Evolutionary conservation across 2,329 filamentous ascomycete species (phyloP), one percentile per base, ranked within the genome.

Genomic region (Rutstroemia sp.): DNA sequence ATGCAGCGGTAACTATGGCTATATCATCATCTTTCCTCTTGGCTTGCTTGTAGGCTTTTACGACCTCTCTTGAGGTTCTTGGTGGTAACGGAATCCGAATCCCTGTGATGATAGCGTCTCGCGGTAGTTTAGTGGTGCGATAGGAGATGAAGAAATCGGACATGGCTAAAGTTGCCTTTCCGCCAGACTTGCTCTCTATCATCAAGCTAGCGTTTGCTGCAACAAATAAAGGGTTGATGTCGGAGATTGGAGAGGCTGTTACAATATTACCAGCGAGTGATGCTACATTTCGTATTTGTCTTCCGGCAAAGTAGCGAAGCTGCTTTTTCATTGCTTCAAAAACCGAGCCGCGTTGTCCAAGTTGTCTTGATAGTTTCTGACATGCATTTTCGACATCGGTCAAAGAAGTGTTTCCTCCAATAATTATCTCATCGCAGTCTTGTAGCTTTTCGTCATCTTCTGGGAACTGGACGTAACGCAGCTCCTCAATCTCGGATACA

Each of bases 1-100:
- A 73, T 0, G 91, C 90, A 27, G 88, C 83, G 34, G 94, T 97
- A 21, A 96, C 92, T 64, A 97, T 97, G 3, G 92, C 92, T 67
- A 97, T 97, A 68, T 97, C 92, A 65, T 97, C 92, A 64, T 97
- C 92, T 68, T 96, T 96, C 63, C 92, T 78, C 75, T 97, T 97
- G 0, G 92, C 84, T 70, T 96, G 92, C 72, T 97, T 97, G 73
- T 96, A 97, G 1, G 92, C 86, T 48, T 88, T 83, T 68, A 95
- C 87, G 67, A 86, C 88, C 68, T 96, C 92, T 4, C 86, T 84
- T 65, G 84, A 86, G 49, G 83, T 78, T 2, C 49, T n/a, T 21
- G 78, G 76, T 0, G 88, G 86, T 3, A 88, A 73, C 0, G 92
- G 92, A 40, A 97, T 88, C 12, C 85, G 82, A 59, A 97, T 86